A percentile compares a stretch with the other conserved stretches of the same genome.
phyloP scores from a whole-genome alignment of 2,329 filamentous ascomycete species.

The Microdochium nivale region DNA sequence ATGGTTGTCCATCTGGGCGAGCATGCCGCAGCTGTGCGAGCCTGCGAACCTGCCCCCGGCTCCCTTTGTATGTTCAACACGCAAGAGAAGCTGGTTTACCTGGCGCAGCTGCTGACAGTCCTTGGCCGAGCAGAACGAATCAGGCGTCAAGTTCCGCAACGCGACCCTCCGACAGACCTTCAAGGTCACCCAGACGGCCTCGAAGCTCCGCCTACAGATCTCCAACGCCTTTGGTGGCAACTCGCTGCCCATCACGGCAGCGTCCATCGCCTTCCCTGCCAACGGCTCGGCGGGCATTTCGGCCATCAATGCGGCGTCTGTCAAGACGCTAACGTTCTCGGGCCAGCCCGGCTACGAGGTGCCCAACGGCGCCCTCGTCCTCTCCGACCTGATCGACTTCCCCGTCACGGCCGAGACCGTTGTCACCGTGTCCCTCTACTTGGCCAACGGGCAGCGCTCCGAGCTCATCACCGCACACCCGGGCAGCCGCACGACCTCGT shows the following conservation, averaged over 20 bases:
- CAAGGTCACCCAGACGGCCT: constrained; percentile 41
- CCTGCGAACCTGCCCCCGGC: constrained; percentile 46
- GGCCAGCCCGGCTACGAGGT: constrained; percentile 38
- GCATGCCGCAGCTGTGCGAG: constrained; percentile 56
- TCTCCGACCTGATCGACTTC: constrained; percentile 51
- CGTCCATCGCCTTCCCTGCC: constrained; percentile 43
- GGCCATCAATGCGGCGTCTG: constrained; percentile 34
- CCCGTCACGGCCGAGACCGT: constrained; percentile 35
- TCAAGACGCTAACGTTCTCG: constrained; percentile 46
- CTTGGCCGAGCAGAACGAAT: constrained; percentile 34
- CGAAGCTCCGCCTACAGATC: constrained; percentile 47
- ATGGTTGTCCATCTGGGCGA: constrained; percentile 54
- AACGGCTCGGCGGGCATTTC: constrained; percentile 41
- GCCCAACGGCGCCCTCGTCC: constrained; percentile 44
- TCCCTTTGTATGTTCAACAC: constrained; percentile 37
- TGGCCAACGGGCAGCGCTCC: constrained; percentile 43
- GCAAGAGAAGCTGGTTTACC: neutral
- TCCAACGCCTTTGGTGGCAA: constrained; percentile 53
- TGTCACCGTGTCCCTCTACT: constrained; percentile 49
- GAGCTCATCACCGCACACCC: constrained; percentile 52
- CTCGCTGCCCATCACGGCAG: constrained; percentile 47
- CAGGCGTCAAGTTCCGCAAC: constrained; percentile 43
- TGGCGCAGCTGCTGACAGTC: constrained; percentile 3
- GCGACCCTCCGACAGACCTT: constrained; percentile 55
- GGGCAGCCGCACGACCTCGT: constrained; percentile 50